Base-by-base conservation (phyloP, 2,329 filamentous ascomycete genomes). In the Cercospora sesami region DNA sequence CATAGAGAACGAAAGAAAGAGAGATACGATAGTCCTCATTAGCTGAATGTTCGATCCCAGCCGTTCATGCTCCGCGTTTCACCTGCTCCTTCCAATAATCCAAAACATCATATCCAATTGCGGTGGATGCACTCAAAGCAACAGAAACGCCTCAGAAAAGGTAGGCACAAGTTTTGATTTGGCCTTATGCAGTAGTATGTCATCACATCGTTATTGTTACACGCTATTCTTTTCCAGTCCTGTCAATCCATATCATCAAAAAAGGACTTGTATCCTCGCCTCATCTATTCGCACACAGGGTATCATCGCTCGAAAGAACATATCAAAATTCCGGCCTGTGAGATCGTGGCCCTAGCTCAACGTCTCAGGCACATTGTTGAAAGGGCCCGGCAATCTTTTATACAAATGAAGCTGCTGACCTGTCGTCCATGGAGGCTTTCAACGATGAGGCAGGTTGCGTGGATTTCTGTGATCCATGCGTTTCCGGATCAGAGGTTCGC, bases 331-430 rank as follows among this genome's bases (percentile, higher is more conserved):
- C 55, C 21, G n/a, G 48, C 48, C 21, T 14, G 2, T 53, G 48
- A 53, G 48, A 28, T 53, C 48, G 23, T n/a, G 48, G 48, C 23
- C 23, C 3, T 31, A 5, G 30, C 55, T 36, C 30, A 21, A 3
- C 16, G 55, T 59, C 55, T 31, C 28, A 21, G n/a, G 3, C 7
- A n/a, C 16, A 9, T 36, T 36, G 9, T 53, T 28, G 18, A 53
- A 53, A 33, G 55, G 18, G 23, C 12, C 6, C 55, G 14, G n/a
- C 30, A 33, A n/a, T 5, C n/a, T 48, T 9, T 61, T 18, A 63
- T 45, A 63, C 60, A 23, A 65, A 59, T 21, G 63, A 65, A 26
- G 31, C 63, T 12, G 63, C 31, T 16, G 63, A 65, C 31, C 48
- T 28, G 55, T 51, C 28, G 16, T 63, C 39, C 60, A 51, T 33